Base-by-base conservation (phyloP, 2,329 filamentous ascomycete genomes). In the Sporothrix euskadiensis region DNA sequence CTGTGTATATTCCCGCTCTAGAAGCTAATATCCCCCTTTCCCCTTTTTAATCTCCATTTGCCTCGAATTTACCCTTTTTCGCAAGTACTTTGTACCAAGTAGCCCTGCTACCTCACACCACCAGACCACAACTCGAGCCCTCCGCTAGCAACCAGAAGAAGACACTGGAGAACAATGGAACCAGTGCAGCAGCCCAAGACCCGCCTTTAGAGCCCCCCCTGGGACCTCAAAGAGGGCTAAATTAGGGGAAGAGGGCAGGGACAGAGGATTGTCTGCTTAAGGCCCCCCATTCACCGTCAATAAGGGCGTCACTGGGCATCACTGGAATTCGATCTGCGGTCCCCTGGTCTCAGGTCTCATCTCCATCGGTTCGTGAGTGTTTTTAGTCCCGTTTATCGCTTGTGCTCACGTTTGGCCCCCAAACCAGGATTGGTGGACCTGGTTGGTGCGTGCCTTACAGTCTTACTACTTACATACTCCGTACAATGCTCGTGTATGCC, bases 331-430 rank as follows among this genome's bases (percentile, higher is more conserved):
- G 57, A 63, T 63, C 35, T 41, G 57, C 41, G 57, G 35, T 63
- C 35, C 57, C 32, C 16, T 61, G 57, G 19, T 63, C 57, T 63
- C 32, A 63, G 32, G 35, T 63, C 57, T 63, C 19, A 41, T 63
- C 16, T 41, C 57, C 26, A 39, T 35, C 19, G 16, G 57, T 61
- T 61, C 30, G 54, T 57, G 26, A 16, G 26, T 12, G 54, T 26
- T 32, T 56, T 56, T 56, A n/a, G n/a, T 56, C 44, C 41, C 52
- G 52, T 56, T 59, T 59, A 14, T 49, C 44, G 44, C 44, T 35
- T 59, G 56, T 35, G 12, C 30, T 59, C 56, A 16, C 30, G 14
- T 59, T 59, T 59, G 56, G 56, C 56, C 57, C 56, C 57, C 57
- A 35, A 59, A 30, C 30, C 56, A n/a, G 57, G 57, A 39, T 32